These are phyloP conservation scores for Aquilaria agallochum DNA, from an alignment of 441 rosid genomes.

Conservation along the genomic window DNA sequence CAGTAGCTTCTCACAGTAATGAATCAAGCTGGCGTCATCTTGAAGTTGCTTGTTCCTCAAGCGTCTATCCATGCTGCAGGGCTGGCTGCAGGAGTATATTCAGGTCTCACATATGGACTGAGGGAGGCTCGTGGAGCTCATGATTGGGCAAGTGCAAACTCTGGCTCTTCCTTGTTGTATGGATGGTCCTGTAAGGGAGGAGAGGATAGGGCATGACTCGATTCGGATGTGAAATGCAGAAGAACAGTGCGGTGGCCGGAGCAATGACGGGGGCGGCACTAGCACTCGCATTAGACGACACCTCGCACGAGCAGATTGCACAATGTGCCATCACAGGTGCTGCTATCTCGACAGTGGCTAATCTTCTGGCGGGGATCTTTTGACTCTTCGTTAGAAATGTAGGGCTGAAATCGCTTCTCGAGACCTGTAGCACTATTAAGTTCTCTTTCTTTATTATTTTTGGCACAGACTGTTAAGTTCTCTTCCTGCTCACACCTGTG, in stretches of 20 bases:
- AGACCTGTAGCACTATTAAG: too few species aligned
- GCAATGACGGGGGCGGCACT: slow-evolving; percentile 80
- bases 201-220: background rate
- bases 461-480: too few species aligned
- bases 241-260: slow-evolving; percentile 85
- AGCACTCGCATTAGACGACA: slow-evolving; percentile 57
- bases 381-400: slow-evolving; percentile 12
- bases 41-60: too few species aligned
- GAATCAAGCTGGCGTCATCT: too few species aligned
- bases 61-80: slow-evolving; percentile 32
- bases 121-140: slow-evolving; percentile 86
- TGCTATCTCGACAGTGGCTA: slow-evolving; percentile 81
- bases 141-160: slow-evolving; percentile 63
- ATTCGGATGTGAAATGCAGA: slow-evolving; percentile 30
- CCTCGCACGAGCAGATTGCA: slow-evolving; percentile 77
- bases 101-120: slow-evolving; percentile 89
- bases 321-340: slow-evolving; percentile 95
- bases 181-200: background rate
- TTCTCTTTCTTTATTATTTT: too few species aligned
- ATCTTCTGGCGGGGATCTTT: slow-evolving; percentile 72
- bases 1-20: too few species aligned
- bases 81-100: slow-evolving; percentile 81
- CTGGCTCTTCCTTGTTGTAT: background rate
- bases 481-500: too few species aligned
- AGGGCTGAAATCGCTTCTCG: too few species aligned